Evolutionary conservation across 768 basidiomycete genomes (phyloP).

Genomic region (Mrakia gelida): DNA sequence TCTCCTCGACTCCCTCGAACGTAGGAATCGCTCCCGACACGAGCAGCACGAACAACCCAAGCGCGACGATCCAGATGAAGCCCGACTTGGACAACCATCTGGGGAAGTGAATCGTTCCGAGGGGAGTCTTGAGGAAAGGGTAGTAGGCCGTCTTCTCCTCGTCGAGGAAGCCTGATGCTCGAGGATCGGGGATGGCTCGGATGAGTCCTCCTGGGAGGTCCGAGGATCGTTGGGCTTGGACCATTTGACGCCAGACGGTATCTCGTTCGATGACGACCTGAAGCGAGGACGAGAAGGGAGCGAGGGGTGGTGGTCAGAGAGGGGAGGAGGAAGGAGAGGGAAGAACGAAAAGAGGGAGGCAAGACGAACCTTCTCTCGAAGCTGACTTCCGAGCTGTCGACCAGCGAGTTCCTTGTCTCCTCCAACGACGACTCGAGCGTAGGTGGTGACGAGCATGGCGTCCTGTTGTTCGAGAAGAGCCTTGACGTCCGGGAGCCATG

Average conservation of each 20-base stretch:
- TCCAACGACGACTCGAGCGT: slow-evolving; percentile 71
- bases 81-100: slow-evolving; percentile 58
- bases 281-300: not conserved
- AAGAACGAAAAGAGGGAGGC: not conserved
- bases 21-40: slow-evolving; percentile 47
- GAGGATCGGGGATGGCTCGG: slow-evolving; percentile 37
- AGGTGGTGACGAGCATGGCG: slow-evolving; percentile 59
- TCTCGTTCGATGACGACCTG: slow-evolving; percentile 84
- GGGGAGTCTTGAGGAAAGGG: slow-evolving; percentile 56
- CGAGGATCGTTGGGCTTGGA: slow-evolving; percentile 51
- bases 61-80: slow-evolving; percentile 57
- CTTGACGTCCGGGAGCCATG: slow-evolving; percentile 23
- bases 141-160: slow-evolving; percentile 51
- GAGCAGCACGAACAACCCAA: slow-evolving; percentile 61
- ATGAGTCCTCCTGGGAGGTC: slow-evolving; percentile 35
- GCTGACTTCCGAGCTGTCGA: slow-evolving; percentile 76
- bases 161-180: slow-evolving; percentile 39
- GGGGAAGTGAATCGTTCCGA: slow-evolving; percentile 56
- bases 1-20: slow-evolving; percentile 65
- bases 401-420: slow-evolving; percentile 66
- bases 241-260: slow-evolving; percentile 94
- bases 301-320: not conserved
- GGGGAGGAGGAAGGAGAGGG: not conserved
- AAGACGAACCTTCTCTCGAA: slow-evolving; percentile 70
- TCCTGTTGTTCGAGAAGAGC: slow-evolving; percentile 67